Conservation (phyloP, 495 filamentous ascomycete genomes). For the Daldinia caldariorum region DNA sequence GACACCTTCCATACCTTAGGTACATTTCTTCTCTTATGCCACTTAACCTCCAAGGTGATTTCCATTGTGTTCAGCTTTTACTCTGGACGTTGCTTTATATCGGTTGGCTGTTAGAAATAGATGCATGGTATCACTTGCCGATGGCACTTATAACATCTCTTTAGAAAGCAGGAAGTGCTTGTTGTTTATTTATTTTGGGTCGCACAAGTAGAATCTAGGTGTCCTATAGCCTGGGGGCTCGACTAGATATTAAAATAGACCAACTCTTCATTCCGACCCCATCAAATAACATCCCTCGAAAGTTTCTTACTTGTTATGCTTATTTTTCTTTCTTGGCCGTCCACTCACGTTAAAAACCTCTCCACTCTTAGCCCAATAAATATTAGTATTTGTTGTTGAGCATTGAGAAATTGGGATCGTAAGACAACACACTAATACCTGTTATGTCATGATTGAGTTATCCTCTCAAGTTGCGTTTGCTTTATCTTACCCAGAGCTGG, state of each 20-base stretch:
- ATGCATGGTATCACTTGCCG: neutral
- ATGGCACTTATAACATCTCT: too few relatives aligned
- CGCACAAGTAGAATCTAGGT: too few relatives aligned
- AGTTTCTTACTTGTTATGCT: neutral
- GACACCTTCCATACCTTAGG: too few relatives aligned
- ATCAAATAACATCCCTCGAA: neutral
- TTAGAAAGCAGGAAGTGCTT: too few relatives aligned
- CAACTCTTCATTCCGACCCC: too few relatives aligned
- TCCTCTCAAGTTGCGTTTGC: neutral
- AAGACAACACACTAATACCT: neutral
- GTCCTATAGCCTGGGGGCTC: too few relatives aligned
- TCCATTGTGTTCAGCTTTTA: neutral
- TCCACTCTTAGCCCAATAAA: neutral
- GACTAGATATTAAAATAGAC: too few relatives aligned
- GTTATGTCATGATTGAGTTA: neutral
- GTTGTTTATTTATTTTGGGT: too few relatives aligned
- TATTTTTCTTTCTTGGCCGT: neutral
- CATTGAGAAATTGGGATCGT: neutral
- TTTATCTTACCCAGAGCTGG: neutral
- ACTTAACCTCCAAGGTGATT: neutral
- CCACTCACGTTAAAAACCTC: neutral
- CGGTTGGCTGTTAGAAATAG: neutral
- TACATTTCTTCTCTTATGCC: neutral
- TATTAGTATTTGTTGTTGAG: neutral
- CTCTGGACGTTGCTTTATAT: neutral